Percentiles rank a stretch among this genome's conserved stretches.
These are phyloP conservation scores for Scenedesmus sp. DNA, from an alignment of 163 green algal genomes.

Conservation along the genomic window DNA sequence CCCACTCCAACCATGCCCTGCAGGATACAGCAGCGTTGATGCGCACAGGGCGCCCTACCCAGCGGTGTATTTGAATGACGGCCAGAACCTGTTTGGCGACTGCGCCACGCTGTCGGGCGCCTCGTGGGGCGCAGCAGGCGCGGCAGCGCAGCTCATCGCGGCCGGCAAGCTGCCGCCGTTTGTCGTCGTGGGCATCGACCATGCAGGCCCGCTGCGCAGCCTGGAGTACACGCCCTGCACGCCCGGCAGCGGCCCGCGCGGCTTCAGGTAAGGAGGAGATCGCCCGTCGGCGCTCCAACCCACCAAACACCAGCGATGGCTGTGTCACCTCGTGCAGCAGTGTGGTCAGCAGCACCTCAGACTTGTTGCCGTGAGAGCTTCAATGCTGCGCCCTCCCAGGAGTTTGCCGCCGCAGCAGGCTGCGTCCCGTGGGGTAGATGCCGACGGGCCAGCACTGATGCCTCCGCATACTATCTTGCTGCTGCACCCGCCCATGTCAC, in stretches of 20 bases:
- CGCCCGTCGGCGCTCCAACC: too few species aligned
- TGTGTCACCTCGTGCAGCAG: too few species aligned
- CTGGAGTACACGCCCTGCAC: slow-evolving; percentile 70
- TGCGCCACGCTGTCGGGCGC: slow-evolving; percentile 56
- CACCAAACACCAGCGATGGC: too few species aligned
- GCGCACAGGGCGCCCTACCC: slow-evolving; percentile 47
- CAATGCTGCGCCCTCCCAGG: too few species aligned
- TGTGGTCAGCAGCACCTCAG: too few species aligned
- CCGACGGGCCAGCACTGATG: too few species aligned
- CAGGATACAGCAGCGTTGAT: slow-evolving; percentile 57
- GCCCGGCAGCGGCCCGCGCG: slow-evolving; percentile 50
- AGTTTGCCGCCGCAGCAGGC: too few species aligned
- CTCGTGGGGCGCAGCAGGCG: slow-evolving; percentile 61
- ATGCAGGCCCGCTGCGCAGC: slow-evolving; percentile 55
- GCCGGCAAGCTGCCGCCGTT: slow-evolving; percentile 65
- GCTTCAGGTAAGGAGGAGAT: slow-evolving; percentile 54
- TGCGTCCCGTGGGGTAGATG: too few species aligned
- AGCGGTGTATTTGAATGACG: slow-evolving; percentile 70
- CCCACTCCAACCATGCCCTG: too few species aligned
- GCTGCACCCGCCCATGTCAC: too few species aligned
- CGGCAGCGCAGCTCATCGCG: slow-evolving; percentile 57
- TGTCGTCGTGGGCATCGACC: slow-evolving; percentile 70
- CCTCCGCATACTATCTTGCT: too few species aligned
- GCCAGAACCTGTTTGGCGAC: slow-evolving; percentile 74
- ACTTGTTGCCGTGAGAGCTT: too few species aligned